Percentiles rank a stretch among this genome's conserved stretches.
Conservation (phyloP, 768 basidiomycete species). For the Boletus coccyginus region DNA sequence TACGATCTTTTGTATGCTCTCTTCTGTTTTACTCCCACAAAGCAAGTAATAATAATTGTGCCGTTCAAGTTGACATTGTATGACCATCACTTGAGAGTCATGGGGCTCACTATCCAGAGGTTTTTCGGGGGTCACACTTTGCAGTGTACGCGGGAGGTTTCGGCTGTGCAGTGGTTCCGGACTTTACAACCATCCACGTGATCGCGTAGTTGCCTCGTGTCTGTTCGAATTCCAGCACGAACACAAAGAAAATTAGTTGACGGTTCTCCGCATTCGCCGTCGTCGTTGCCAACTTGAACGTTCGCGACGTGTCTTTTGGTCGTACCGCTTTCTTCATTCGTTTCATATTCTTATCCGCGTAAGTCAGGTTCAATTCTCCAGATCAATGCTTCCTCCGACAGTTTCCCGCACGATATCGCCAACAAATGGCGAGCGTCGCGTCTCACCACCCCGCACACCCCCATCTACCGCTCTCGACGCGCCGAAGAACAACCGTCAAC, state of each 20-base stretch:
- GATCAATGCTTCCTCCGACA: constrained; percentile 22
- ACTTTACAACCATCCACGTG: constrained; percentile 30
- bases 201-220: constrained; percentile 36
- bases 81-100: neutral
- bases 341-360: constrained; percentile 1
- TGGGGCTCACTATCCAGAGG: too few relatives aligned
- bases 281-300: constrained; percentile 13
- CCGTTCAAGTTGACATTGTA: too few relatives aligned
- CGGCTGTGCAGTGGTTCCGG: neutral
- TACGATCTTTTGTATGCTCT: neutral
- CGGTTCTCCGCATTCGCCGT: constrained; percentile 9
- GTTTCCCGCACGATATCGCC: constrained; percentile 28
- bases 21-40: too few relatives aligned
- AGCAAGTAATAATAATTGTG: too few relatives aligned
- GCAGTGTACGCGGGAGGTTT: too few relatives aligned
- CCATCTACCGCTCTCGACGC: constrained; percentile 27
- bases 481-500: constrained; percentile 31
- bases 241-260: constrained; percentile 27
- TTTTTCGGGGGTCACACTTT: too few relatives aligned
- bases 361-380: constrained; percentile 9
- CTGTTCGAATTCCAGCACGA: constrained; percentile 24
- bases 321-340: neutral
- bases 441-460: constrained; percentile 32
- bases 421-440: constrained; percentile 27
- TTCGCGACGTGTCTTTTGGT: constrained; percentile 14